A percentile compares a stretch with the other conserved stretches of the same genome.
Evolutionary conservation across 805 yeast genomes (phyloP).

Genomic region (Cyberlindnera sargentensis): DNA sequence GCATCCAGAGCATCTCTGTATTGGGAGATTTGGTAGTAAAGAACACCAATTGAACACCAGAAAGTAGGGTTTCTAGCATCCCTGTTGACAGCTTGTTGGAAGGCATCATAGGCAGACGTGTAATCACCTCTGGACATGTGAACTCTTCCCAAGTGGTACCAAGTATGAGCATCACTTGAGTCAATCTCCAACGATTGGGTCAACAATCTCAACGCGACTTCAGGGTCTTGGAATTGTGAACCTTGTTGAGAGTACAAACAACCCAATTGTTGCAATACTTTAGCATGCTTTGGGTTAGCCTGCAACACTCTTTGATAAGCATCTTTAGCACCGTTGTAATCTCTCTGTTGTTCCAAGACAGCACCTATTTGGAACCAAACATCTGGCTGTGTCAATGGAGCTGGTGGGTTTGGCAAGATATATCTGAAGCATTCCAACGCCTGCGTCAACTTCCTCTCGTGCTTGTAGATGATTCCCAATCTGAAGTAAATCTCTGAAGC

Average conservation of each 20-base stretch:
- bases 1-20: constrained; percentile 97
- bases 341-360: constrained; percentile 89
- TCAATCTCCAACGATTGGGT: constrained; percentile 87
- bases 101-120: constrained; percentile 94
- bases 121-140: constrained; percentile 95
- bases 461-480: constrained; percentile 92
- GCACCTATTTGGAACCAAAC: constrained; percentile 98
- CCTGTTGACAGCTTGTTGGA: constrained; percentile 96
- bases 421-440: constrained; percentile 94
- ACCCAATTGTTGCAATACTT: constrained; percentile 92
- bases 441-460: constrained; percentile 78
- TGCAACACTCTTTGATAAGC: constrained; percentile 90
- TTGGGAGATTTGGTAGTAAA: constrained; percentile 93
- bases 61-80: constrained; percentile 96
- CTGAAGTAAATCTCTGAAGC: constrained; percentile 95
- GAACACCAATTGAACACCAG: constrained; percentile 95
- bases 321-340: constrained; percentile 85
- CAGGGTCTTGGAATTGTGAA: constrained; percentile 69
- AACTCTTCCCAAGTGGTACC: constrained; percentile 96
- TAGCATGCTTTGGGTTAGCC: constrained; percentile 90
- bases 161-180: constrained; percentile 86
- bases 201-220: constrained; percentile 72
- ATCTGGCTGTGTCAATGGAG: constrained; percentile 92
- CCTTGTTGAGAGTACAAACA: constrained; percentile 81
- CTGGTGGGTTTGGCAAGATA: constrained; percentile 85